A percentile compares a stretch with the other conserved stretches of the same genome.
Evolutionary conservation across 2,329 filamentous ascomycete genomes (phyloP).

Genomic region (Phymatotrichopsis omnivora): DNA sequence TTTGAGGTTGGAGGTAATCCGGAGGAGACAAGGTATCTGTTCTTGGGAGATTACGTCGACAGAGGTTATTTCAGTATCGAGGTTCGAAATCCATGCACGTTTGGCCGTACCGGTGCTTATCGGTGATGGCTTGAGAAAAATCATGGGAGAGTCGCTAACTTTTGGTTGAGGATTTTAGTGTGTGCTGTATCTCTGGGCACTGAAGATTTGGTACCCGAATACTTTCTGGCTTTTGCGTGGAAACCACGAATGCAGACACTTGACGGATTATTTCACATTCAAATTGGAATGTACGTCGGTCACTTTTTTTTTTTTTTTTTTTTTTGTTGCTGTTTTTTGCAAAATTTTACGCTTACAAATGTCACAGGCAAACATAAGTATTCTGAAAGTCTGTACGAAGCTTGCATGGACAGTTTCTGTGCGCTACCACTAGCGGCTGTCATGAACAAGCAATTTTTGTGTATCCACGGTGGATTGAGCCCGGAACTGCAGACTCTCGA

Average conservation of each 20-base stretch:
- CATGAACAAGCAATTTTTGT: constrained; percentile 99
- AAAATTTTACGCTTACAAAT: constrained; percentile 3
- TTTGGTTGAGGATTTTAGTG: constrained; percentile 46
- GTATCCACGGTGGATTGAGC: constrained; percentile 92
- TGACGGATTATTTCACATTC: constrained; percentile 99
- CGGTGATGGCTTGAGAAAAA: too few species aligned
- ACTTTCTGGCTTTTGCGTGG: constrained; percentile 93
- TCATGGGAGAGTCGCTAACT: constrained; percentile 33
- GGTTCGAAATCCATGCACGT: constrained; percentile 37
- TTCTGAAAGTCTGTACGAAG: constrained; percentile 89
- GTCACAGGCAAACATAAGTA: constrained; percentile 75
- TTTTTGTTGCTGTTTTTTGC: background rate
- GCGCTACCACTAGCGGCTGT: constrained; percentile 83
- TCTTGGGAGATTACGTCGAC: constrained; percentile 96
- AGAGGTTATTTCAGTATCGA: constrained; percentile 98
- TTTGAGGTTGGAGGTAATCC: constrained; percentile 98
- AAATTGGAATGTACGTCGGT: constrained; percentile 71
- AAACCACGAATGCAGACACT: constrained; percentile 96
- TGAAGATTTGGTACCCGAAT: constrained; percentile 99
- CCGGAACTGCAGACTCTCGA: constrained; percentile 93
- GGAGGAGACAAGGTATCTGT: constrained; percentile 90
- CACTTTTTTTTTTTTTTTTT: background rate
- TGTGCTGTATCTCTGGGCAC: constrained; percentile 90
- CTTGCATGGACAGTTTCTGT: constrained; percentile 98
- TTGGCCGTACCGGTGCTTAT: too few species aligned